Base-by-base conservation (phyloP, 2,329 filamentous ascomycete genomes). In the Massarina eburnea region DNA sequence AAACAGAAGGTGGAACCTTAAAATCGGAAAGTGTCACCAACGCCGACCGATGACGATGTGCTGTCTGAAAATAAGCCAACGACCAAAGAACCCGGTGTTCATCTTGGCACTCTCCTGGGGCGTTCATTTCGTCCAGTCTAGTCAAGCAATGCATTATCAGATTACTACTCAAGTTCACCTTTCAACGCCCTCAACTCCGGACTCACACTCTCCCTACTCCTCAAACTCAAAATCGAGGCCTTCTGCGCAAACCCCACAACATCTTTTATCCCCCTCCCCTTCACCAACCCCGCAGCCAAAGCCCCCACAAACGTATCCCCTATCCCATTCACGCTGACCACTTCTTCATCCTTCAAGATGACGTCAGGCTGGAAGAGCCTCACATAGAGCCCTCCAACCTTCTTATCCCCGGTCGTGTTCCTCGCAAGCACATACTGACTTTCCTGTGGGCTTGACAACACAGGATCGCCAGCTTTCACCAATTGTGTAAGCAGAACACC, bases 291-390 rank as follows among this genome's bases (percentile, higher is more conserved):
- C 1, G 90, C 86, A n/a, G 96, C 75, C 45, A 96, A 58, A 12
- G 91, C 86, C 0, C 92, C 94, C 8, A 95, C 76, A 67, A 97
- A 91, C 0, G 94, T 96, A 71, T 99, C 94, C 0, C 94, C 94
- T 2, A 90, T 91, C 0, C 92, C 94, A 66, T 97, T 97, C 8
- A 97, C 92, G 37, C 90, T 96, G 1, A 92, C 83, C 1, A 95
- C 78, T 20, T 94, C 83, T 17, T 80, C 72, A 0, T 74, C 69
- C 2, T 58, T 47, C 5, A 96, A 78, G 14, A 75, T 72, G 64
- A 88, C 83, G 1, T 80, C 81, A 0, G 87, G 76, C 0, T 88
- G 82, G 66, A 89, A 73, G 0, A 85, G 66, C 5, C 83, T 72
- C 85, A 96, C 91, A 62, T 96, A 96, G 2, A 96, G 78, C 0